These are phyloP conservation scores for Saturnispora dispora DNA, from an alignment of 805 yeast genomes.

Conservation along the genomic window DNA sequence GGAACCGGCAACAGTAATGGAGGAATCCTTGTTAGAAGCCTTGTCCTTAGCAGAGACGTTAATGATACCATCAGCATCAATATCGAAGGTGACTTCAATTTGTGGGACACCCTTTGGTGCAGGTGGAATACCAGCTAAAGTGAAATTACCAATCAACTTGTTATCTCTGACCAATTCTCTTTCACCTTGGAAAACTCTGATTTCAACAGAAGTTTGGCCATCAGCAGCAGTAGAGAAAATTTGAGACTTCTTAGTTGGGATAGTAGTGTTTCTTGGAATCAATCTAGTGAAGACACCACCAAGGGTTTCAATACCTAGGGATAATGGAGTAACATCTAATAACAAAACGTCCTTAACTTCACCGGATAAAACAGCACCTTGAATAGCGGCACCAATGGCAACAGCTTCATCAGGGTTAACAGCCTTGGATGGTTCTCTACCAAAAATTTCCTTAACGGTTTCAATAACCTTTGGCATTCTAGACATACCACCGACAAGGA, in stretches of 20 bases:
- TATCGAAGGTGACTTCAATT: conserved; percentile 90
- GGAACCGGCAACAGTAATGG: conserved; percentile 63
- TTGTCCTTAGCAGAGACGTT: conserved; percentile 76
- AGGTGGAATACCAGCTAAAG: conserved; percentile 89
- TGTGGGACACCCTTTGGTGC: conserved; percentile 94
- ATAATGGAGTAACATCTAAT: conserved; percentile 77
- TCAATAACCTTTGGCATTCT: conserved; percentile 75
- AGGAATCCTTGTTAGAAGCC: conserved; percentile 68
- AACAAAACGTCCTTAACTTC: conserved; percentile 70
- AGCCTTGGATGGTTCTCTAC: conserved; percentile 56
- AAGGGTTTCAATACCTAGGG: conserved; percentile 93
- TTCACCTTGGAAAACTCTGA: conserved; percentile 98
- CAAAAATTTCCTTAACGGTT: conserved; percentile 50
- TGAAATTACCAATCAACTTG: conserved; percentile 95
- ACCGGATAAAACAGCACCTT: conserved; percentile 80
- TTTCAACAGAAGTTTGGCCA: conserved; percentile 94
- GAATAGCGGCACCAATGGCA: conserved; percentile 84
- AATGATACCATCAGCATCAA: conserved; percentile 90
- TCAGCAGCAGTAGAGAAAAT: conserved; percentile 93
- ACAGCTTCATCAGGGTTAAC: conserved; percentile 94
- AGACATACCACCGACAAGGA: conserved; percentile 84
- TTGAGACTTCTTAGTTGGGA: conserved; percentile 94
- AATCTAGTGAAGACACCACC: conserved; percentile 95
- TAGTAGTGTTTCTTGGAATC: conserved; percentile 89
- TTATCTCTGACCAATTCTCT: conserved; percentile 97